Conservation (phyloP, 495 filamentous ascomycete genomes). For the Astrothelium subdiscretum region DNA sequence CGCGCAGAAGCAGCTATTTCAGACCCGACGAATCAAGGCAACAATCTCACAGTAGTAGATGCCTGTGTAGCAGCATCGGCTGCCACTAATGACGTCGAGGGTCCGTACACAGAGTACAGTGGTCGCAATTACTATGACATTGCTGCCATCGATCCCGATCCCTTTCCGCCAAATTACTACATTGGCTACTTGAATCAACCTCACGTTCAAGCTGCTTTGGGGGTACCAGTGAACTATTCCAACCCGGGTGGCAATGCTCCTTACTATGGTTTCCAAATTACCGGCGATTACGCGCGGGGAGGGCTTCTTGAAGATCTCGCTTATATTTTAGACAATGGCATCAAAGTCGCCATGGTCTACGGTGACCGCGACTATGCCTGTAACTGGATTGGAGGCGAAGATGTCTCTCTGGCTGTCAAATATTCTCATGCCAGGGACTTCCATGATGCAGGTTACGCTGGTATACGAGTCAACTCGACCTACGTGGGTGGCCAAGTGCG, state of each 20-base stretch:
- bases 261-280: slow-evolving; percentile 18
- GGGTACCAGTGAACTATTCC: slow-evolving; percentile 23
- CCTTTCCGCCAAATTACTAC: slow-evolving; percentile 51
- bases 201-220: slow-evolving; percentile 19
- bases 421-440: slow-evolving; percentile 19
- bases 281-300: slow-evolving; percentile 39
- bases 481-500: slow-evolving; percentile 45
- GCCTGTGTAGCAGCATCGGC: slow-evolving; percentile 33
- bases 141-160: slow-evolving; percentile 35
- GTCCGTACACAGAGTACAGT: slow-evolving; percentile 32
- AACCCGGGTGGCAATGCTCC: slow-evolving; percentile 2
- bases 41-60: slow-evolving; percentile 34
- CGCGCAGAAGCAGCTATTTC: slow-evolving; percentile 28
- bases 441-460: slow-evolving; percentile 42
- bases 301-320: slow-evolving; percentile 41
- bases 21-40: slow-evolving; percentile 36
- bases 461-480: slow-evolving; percentile 37
- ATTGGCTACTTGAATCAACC: slow-evolving; percentile 24
- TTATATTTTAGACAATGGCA: slow-evolving; percentile 39
- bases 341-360: slow-evolving; percentile 31
- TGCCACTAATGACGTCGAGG: slow-evolving; percentile 22
- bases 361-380: slow-evolving; percentile 24
- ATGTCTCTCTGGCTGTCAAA: slow-evolving; percentile 16
- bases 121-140: slow-evolving; percentile 24
- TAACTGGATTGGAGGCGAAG: slow-evolving; percentile 27